Evolutionary conservation across 768 basidiomycete species (phyloP).

Genomic region (Nidularia pulvinata): DNA sequence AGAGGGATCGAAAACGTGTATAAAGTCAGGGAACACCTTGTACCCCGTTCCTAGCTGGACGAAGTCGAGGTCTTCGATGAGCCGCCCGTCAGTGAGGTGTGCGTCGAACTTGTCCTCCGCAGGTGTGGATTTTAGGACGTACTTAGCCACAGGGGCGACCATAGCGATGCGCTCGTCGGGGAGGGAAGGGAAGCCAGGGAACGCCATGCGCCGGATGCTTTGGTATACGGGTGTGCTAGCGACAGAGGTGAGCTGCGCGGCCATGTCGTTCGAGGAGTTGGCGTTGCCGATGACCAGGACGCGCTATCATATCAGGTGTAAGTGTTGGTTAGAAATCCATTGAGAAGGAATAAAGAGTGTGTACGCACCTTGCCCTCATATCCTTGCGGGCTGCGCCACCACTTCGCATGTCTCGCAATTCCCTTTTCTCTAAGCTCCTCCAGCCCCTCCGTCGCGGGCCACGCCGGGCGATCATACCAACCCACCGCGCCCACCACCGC

Average conservation of each 20-base stretch:
- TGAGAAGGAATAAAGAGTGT: no score
- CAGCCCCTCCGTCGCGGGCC: conserved; percentile 41
- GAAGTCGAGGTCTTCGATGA: conserved; percentile 35
- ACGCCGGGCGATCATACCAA: conserved; percentile 44
- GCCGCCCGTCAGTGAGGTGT: conserved; percentile 32
- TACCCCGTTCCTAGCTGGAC: conserved; percentile 51
- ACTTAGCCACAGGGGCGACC: conserved; percentile 36
- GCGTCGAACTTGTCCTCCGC: conserved; percentile 24
- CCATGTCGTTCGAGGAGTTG: conserved; percentile 53
- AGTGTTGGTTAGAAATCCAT: no score
- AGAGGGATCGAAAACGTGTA: conserved; percentile 27
- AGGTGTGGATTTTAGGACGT: conserved; percentile 10
- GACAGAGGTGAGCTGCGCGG: conserved; percentile 38
- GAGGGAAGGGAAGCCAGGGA: conserved; percentile 35
- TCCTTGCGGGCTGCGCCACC: conserved; percentile 35
- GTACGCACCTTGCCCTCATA: conserved; percentile 31
- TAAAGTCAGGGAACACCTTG: conserved; percentile 34
- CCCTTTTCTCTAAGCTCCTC: conserved; percentile 28
- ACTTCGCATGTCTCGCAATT: conserved; percentile 37
- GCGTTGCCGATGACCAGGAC: conserved; percentile 49
- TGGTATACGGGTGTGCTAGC: conserved; percentile 42
- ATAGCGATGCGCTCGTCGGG: conserved; percentile 40
- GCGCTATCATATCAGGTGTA: conserved; percentile 23
- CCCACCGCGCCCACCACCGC: conserved; percentile 45
- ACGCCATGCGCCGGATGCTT: conserved; percentile 38